Conservation (phyloP, 345 rosid genomes). For the Eucalyptus polybractea region DNA sequence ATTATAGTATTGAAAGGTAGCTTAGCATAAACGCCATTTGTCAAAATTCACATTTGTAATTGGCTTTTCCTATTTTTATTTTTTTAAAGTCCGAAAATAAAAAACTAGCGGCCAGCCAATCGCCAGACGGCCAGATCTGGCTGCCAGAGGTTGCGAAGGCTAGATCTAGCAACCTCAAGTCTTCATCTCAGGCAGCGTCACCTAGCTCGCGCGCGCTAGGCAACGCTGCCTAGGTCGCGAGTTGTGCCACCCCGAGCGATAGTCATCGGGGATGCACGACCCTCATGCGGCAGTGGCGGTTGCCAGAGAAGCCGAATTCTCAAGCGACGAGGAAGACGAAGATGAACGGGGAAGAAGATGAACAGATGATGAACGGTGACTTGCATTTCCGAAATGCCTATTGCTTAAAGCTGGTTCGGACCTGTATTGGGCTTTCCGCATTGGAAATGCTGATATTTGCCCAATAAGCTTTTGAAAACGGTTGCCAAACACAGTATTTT, state of each 20-base stretch:
- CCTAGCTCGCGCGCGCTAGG: accelerated
- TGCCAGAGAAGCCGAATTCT: no score
- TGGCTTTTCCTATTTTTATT: accelerated
- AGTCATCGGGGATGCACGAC: no score
- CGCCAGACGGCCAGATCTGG: accelerated
- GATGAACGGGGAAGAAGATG: no score
- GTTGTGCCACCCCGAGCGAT: accelerated
- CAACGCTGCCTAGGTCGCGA: accelerated
- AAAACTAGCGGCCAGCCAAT: accelerated
- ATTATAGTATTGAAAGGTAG: no score
- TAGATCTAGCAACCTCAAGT: accelerated
- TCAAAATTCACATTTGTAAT: no score
- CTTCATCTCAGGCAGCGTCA: accelerated
- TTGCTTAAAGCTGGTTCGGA: accelerated
- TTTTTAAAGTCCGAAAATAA: no score
- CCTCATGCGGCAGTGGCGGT: accelerated
- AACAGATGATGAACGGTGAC: no score
- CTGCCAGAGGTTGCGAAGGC: accelerated
- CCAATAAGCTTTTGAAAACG: no score
- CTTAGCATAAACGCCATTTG: accelerated
- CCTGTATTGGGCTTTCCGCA: accelerated
- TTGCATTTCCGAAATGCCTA: no score
- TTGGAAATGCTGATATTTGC: no score
- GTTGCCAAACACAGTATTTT: no score
- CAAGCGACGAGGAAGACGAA: accelerated